Conservation (phyloP, 2,329 filamentous ascomycete genomes). For the Botrytis porri region DNA sequence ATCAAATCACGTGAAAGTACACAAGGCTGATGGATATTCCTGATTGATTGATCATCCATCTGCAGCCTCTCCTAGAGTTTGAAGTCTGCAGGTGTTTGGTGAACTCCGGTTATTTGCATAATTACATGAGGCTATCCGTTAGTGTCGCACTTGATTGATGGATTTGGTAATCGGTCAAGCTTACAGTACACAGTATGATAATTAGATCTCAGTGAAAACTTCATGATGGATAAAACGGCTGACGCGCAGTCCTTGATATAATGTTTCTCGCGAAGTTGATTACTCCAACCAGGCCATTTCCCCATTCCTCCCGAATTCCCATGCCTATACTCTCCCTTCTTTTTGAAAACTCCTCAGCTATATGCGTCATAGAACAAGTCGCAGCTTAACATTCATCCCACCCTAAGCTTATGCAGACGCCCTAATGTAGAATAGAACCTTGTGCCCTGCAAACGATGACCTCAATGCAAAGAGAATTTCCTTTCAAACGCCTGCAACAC, state of each 20-base stretch:
- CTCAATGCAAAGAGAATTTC: neutral
- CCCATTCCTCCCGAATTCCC: neutral
- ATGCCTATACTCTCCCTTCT: neutral
- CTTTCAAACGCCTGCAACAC: neutral
- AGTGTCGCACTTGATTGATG: neutral
- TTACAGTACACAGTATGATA: neutral
- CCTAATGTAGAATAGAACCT: neutral
- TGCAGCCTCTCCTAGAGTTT: slow-evolving; percentile 2
- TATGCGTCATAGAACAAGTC: neutral
- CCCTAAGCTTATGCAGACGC: neutral
- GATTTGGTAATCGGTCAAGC: slow-evolving; percentile 11
- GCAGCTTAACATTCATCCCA: neutral
- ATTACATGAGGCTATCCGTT: neutral
- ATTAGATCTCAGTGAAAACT: neutral
- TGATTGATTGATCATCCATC: neutral
- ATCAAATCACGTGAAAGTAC: slow-evolving; percentile 3
- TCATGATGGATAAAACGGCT: neutral
- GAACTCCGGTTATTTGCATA: neutral
- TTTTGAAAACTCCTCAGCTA: neutral
- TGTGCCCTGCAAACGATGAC: neutral
- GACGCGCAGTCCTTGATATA: neutral
- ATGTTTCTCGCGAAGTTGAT: neutral
- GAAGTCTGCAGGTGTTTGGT: slow-evolving; percentile 1
- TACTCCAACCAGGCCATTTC: neutral
- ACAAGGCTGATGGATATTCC: slow-evolving; percentile 8